Percentiles rank a stretch among this genome's conserved stretches.
Conservation (phyloP, 192 early-diverging fungal species). For the Gryganskiella cystojenkinii region DNA sequence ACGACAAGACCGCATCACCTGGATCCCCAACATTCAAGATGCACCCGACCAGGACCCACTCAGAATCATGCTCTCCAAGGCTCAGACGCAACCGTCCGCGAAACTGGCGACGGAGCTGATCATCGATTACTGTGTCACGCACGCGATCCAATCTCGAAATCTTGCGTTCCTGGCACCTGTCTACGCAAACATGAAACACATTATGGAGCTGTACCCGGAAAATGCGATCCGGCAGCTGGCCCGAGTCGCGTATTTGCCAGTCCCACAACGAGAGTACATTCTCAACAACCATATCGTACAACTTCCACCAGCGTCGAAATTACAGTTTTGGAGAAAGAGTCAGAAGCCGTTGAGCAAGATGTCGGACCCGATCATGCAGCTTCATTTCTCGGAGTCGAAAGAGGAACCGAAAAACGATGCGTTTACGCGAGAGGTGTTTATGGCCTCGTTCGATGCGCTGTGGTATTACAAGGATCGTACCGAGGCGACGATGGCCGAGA, state of each 20-base stretch:
- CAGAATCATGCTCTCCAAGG: neutral
- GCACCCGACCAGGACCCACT: conserved; percentile 2
- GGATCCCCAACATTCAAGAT: conserved; percentile 12
- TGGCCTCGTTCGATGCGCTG: conserved; percentile 29
- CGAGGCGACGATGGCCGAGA: too few relatives aligned
- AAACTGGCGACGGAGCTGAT: conserved; percentile 6
- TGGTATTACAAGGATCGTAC: conserved; percentile 17
- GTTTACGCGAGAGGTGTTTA: conserved; percentile 17
- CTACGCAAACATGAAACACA: neutral
- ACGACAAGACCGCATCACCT: neutral
- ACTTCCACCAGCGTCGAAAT: neutral
- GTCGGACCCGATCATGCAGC: conserved; percentile 25
- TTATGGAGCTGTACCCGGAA: conserved; percentile 2
- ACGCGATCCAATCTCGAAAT: neutral
- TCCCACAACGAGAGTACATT: neutral
- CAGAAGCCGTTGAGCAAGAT: neutral
- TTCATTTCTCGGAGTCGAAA: neutral
- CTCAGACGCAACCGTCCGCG: neutral
- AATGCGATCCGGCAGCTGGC: neutral
- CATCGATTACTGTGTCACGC: conserved; percentile 14
- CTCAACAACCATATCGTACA: conserved; percentile 2
- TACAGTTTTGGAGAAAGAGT: neutral
- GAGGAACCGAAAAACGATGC: conserved; percentile 10
- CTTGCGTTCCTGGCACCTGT: conserved; percentile 5
- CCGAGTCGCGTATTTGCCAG: conserved; percentile 4